A percentile compares a stretch with the other conserved stretches of the same genome.
These are phyloP conservation scores for Microdochium paspali DNA, from an alignment of 2,329 filamentous ascomycete species.

Conservation along the genomic window DNA sequence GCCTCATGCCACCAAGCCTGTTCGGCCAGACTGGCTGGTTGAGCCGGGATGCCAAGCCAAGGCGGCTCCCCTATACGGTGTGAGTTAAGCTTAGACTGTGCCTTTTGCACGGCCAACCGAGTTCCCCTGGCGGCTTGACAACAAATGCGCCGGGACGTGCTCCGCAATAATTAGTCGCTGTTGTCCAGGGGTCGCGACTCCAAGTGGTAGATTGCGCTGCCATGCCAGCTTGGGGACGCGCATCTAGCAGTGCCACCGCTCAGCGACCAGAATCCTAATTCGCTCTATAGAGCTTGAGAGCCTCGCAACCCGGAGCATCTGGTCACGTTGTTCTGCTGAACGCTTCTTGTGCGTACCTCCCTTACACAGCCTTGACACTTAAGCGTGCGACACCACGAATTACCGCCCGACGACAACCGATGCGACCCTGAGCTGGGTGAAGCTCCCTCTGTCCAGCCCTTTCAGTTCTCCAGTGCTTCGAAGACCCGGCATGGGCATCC, in stretches of 20 bases:
- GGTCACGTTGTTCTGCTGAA: neutral
- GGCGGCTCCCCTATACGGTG: neutral
- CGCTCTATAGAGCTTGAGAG: neutral
- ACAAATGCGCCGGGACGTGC: neutral
- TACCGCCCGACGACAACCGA: too few relatives aligned
- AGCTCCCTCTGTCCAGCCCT: too few relatives aligned
- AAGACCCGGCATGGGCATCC: conserved; percentile 38
- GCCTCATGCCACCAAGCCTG: too few relatives aligned
- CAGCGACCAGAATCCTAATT: neutral
- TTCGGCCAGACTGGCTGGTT: too few relatives aligned
- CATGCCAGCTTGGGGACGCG: neutral
- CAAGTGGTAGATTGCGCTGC: neutral
- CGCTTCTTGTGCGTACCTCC: too few relatives aligned
- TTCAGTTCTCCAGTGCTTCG: too few relatives aligned
- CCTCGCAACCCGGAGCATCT: too few relatives aligned
- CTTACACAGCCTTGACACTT: too few relatives aligned
- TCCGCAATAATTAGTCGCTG: neutral
- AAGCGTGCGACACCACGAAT: too few relatives aligned
- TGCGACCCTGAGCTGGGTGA: too few relatives aligned
- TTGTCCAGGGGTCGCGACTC: neutral
- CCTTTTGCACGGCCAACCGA: neutral
- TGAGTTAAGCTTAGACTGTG: neutral
- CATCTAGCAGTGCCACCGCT: neutral
- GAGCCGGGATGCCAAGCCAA: neutral
- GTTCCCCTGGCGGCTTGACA: too few relatives aligned